Evolutionary conservation across 441 rosid genomes (phyloP), one percentile per base, ranked within the genome.

Genomic region (Aleurites moluccanus): DNA sequence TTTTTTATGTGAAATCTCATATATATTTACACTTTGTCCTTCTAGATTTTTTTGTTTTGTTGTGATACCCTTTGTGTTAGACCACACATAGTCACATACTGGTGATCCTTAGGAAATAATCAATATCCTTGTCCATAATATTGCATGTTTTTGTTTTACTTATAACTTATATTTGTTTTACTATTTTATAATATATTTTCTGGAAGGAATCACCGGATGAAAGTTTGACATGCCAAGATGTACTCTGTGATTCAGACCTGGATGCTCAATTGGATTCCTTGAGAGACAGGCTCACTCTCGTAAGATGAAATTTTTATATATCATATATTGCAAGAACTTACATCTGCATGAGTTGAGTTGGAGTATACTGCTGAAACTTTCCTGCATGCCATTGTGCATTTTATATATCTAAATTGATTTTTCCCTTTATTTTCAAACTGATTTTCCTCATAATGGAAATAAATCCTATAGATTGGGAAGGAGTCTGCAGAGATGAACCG

Each of bases 181-280:
- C 42, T 28, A 53, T 71, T 25, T 25, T 23, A 3, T 67, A 52
- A 78, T 35, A 30, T n/a, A 16, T 69, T 49, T 76, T 64, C 18
- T 79, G 83, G 93, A 80, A 85, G 63, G 88, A 81, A 67, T 79
- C 80, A 49, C 66, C 77, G 11, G 77, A 60, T 73, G 77, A 81
- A 27, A 79, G 73, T 77, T 82, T 73, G 15, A 64, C 33, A 42
- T 62, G 79, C 56, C 77, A 76, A 77, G 86, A 85, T 76, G 70
- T 79, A 70, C 75, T 88, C 3, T 57, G 66, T 74, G 88, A 90
- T 50, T 78, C 71, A 13, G 87, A 84, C 69, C 85, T 89, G 68
- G 96, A 92, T 86, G 77, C 81, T 20, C 84, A 88, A 63, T 73
- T 95, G 87, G 87, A 85, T 76, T 86, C 86, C 57, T 76, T 92